Conservation (phyloP, 1,284 basidiomycete species). For the Ganoderma meredithae region DNA sequence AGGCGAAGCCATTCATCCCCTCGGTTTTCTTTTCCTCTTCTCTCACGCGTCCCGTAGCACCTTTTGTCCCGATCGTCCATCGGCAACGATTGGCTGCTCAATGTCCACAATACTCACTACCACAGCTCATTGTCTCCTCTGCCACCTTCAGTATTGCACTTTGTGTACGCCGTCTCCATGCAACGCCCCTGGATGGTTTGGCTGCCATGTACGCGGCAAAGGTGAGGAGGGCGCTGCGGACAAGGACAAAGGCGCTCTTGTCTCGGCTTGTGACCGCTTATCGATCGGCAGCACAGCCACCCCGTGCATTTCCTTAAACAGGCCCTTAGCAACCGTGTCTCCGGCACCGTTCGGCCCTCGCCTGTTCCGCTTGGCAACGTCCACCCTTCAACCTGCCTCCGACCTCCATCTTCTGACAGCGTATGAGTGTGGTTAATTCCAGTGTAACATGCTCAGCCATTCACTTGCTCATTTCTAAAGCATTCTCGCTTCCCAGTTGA, state of each 20-base stretch:
- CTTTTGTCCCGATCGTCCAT: slow-evolving; percentile 25
- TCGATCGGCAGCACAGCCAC: slow-evolving; percentile 28
- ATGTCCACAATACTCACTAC: slow-evolving; percentile 13
- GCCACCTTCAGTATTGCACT: neutral
- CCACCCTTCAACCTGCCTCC: neutral
- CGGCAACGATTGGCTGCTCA: slow-evolving; percentile 10
- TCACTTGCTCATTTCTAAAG: neutral
- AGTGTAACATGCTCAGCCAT: neutral
- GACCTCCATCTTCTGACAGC: neutral
- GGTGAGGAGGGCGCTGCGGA: neutral
- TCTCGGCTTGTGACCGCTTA: slow-evolving; percentile 12
- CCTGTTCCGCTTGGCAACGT: neutral
- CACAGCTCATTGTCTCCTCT: slow-evolving; percentile 19
- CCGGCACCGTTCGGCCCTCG: neutral
- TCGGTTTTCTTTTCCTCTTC: slow-evolving; percentile 5
- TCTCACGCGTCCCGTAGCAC: slow-evolving; percentile 28
- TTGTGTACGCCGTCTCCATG: neutral
- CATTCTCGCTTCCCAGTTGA: too few species aligned
- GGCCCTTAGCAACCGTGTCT: slow-evolving; percentile 4
- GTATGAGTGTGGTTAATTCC: neutral
- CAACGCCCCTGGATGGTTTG: neutral
- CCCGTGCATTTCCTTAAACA: slow-evolving; percentile 9
- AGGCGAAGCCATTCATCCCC: slow-evolving; percentile 1
- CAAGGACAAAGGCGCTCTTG: neutral
- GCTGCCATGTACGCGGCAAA: neutral